Evolutionary conservation across 2,329 filamentous ascomycete species (phyloP).

Genomic region (Fusarium sp.): DNA sequence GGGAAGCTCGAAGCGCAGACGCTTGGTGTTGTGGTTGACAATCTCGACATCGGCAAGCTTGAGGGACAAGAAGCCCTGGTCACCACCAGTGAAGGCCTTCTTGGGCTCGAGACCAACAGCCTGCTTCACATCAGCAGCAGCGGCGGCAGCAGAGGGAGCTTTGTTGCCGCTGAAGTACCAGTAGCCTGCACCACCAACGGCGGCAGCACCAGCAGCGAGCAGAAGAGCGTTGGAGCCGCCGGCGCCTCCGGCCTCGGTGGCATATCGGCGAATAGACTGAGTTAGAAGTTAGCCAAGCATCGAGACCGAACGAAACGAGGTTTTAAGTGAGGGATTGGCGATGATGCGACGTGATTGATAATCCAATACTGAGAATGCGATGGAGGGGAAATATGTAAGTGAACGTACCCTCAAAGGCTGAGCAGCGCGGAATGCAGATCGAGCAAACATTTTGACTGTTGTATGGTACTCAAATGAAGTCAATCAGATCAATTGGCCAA

Average conservation of each 20-base stretch:
- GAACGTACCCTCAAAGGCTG: conserved; percentile 75
- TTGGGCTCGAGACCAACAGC: conserved; percentile 69
- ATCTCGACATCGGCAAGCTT: conserved; percentile 83
- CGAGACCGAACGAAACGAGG: neutral
- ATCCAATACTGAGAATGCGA: conserved; percentile 15
- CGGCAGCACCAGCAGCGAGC: conserved; percentile 72
- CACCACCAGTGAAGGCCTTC: conserved; percentile 80
- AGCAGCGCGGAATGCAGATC: conserved; percentile 74
- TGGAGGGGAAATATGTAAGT: conserved; percentile 7
- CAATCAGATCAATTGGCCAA: conserved; percentile 48
- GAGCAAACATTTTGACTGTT: conserved; percentile 73
- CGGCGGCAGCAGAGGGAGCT: conserved; percentile 64
- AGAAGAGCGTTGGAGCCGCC: conserved; percentile 72
- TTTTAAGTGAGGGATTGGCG: conserved; percentile 2
- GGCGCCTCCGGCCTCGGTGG: conserved; percentile 71
- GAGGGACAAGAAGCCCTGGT: conserved; percentile 90
- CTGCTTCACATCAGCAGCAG: conserved; percentile 64
- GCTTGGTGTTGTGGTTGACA: conserved; percentile 96
- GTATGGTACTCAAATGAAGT: conserved; percentile 32
- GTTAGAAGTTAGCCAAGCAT: conserved; percentile 53
- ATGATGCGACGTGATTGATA: conserved; percentile 29
- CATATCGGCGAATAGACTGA: conserved; percentile 74
- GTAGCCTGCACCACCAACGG: conserved; percentile 70
- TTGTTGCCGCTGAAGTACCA: conserved; percentile 68
- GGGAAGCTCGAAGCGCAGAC: conserved; percentile 87